Evolutionary conservation across 75 land plant species (phyloP).

Genomic region (Pinus tabuliformis): DNA sequence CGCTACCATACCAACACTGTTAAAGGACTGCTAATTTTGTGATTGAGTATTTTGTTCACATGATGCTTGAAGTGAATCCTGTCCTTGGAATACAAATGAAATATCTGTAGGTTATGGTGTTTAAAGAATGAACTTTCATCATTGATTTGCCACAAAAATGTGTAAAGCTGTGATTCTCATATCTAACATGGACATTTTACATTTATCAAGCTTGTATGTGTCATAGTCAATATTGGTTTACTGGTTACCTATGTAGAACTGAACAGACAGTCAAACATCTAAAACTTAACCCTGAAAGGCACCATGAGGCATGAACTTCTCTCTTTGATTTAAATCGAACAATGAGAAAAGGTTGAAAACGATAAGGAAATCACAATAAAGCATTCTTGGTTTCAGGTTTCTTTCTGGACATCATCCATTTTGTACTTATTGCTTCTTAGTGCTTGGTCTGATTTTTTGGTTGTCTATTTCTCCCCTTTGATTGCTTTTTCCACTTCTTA

Average conservation of each 20-base stretch:
- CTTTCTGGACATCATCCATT: too few relatives aligned
- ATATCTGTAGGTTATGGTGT: not conserved
- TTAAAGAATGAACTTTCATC: not conserved
- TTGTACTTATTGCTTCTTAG: too few relatives aligned
- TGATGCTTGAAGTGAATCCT: not conserved
- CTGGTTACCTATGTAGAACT: too few relatives aligned
- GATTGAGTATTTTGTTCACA: not conserved
- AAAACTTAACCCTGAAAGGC: not conserved
- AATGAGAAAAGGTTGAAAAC: too few relatives aligned
- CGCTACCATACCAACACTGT: not conserved
- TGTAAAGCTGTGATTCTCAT: not conserved
- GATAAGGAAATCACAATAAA: too few relatives aligned
- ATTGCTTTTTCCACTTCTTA: too few relatives aligned
- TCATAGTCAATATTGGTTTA: too few relatives aligned
- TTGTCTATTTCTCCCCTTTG: too few relatives aligned
- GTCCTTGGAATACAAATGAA: not conserved
- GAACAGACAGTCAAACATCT: not conserved
- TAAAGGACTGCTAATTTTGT: not conserved
- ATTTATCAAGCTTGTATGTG: too few relatives aligned
- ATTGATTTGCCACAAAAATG: not conserved
- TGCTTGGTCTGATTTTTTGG: too few relatives aligned
- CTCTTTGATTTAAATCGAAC: not conserved
- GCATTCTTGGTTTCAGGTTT: too few relatives aligned
- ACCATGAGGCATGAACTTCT: not conserved
- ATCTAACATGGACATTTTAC: not conserved